Evolutionary conservation across 805 yeast species (phyloP), one percentile per base, ranked within the genome.

Genomic region (Candida maris): DNA sequence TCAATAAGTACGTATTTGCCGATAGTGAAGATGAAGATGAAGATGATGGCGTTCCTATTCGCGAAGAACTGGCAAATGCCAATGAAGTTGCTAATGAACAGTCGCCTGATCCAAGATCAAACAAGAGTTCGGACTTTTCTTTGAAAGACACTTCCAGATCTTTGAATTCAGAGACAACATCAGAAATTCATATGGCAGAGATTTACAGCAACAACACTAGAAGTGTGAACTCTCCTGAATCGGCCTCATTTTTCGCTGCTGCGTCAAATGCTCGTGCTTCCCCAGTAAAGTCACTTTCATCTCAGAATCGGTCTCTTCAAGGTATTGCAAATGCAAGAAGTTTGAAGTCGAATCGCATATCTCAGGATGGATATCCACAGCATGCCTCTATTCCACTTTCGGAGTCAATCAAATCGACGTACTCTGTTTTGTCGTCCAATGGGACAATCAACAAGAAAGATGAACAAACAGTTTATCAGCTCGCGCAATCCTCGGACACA

Each of bases 11-110:
- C 33, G 49, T 44, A 7, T 56, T 56, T 37, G 46, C 41, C 13
- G 47, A 46, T 18, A 48, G 51, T 31, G 61, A 56, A 19, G 57
- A 49, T n/a, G 57, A 52, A 7, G 49, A 46, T 5, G 49, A 42
- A 3, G 51, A 42, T 3, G 49, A 46, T 8, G 28, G 14, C 14
- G 12, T 21, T 12, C 35, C 44, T 6, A 46, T 35, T 4, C 23
- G 32, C 25, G 44, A 48, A 13, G 54, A 48, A 26, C 26, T 36
- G 12, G 22, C 26, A 16, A 36, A 20, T 25, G 13, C 16, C 7
- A 17, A 25, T 25, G 7, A 8, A 13, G 10, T 25, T 25, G 14
- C 7, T 25, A 16, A 9, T 12, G 14, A 25, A 7, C 15, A 9
- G 14, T 7, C 28, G 10, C 8, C 7, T 7, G 8, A 9, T 25